These are phyloP conservation scores for Grosmannia penicillata DNA, from an alignment of 2,329 filamentous ascomycete species.

Conservation along the genomic window DNA sequence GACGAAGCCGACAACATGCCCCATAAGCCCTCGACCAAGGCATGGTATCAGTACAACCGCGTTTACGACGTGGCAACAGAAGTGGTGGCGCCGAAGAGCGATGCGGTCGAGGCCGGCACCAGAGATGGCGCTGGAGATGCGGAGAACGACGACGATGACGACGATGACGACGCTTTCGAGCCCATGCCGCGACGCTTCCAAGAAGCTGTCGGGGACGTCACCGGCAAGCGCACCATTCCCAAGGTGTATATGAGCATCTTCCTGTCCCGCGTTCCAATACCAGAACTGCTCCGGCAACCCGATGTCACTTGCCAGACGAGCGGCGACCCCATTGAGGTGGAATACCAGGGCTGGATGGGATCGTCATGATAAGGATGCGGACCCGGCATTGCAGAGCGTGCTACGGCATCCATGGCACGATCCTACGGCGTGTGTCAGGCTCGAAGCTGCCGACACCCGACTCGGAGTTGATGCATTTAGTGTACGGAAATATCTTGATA, in stretches of 20 bases:
- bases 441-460: too few species aligned
- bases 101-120: conserved; percentile 6
- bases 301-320: conserved; percentile 34
- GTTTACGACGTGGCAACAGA: conserved; percentile 30
- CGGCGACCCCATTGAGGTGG: conserved; percentile 14
- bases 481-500: too few species aligned
- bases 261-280: conserved; percentile 36
- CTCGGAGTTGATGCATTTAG: too few species aligned
- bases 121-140: conserved; percentile 7
- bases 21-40: conserved; percentile 9
- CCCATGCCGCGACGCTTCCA: conserved; percentile 41
- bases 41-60: conserved; percentile 43
- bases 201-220: conserved; percentile 24
- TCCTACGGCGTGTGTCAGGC: too few species aligned
- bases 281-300: conserved; percentile 34
- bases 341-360: conserved; percentile 13
- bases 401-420: too few species aligned
- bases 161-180: conserved; percentile 35
- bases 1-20: too few species aligned
- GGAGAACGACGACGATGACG: conserved; percentile 11
- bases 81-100: conserved; percentile 8
- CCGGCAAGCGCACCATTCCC: conserved; percentile 16
- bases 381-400: conserved; percentile 4
- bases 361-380: too few species aligned
- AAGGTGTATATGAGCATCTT: conserved; percentile 45